phyloP scores from a whole-genome alignment of 176 grass and related monocot species.

The Rhynchospora tenuis region DNA sequence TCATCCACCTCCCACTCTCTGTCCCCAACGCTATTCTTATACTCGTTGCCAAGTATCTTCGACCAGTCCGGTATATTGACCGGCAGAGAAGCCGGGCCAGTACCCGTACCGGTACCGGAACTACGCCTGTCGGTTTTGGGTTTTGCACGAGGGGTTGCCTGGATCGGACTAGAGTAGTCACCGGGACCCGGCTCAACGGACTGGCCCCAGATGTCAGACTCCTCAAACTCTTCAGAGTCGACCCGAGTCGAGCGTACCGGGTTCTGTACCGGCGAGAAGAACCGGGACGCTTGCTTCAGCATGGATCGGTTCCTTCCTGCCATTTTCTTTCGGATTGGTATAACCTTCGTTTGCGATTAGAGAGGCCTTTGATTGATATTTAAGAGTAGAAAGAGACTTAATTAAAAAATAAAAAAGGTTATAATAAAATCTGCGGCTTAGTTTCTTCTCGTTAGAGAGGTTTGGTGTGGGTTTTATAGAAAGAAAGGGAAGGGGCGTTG shows the following conservation, averaged over 20 bases:
- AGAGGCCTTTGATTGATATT: neutral
- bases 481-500: neutral
- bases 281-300: conserved; percentile 35
- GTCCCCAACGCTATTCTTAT: conserved; percentile 27
- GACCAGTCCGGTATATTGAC: conserved; percentile 92
- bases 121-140: conserved; percentile 7
- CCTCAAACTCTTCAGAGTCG: conserved; percentile 36
- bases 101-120: neutral
- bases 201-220: conserved; percentile 73
- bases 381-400: neutral
- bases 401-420: neutral
- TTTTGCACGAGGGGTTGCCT: conserved; percentile 11
- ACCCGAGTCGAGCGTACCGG: conserved; percentile 15
- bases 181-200: conserved; percentile 22
- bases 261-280: conserved; percentile 42
- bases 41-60: conserved; percentile 62
- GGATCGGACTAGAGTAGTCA: conserved; percentile 20
- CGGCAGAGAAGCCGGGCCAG: conserved; percentile 45
- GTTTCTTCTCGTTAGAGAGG: conserved; percentile 6
- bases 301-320: conserved; percentile 51
- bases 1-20: conserved; percentile 25
- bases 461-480: conserved; percentile 42
- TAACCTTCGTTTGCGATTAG: neutral
- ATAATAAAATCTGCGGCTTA: neutral
- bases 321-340: conserved; percentile 36